Evolutionary conservation across 305 asterid genomes (phyloP).

Genomic region (Fraxinus paxiana): DNA sequence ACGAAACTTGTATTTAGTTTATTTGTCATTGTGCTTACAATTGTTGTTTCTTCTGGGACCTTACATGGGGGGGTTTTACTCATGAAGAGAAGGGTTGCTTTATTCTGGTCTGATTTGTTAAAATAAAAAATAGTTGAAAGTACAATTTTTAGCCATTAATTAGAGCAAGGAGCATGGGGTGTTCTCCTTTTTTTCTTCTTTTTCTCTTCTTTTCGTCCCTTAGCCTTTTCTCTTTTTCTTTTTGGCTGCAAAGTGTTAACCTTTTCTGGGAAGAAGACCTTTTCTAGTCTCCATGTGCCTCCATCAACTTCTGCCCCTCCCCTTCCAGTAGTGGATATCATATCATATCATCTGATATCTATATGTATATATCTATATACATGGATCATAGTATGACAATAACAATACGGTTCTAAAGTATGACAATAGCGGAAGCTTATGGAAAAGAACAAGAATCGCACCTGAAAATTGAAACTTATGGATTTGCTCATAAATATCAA

Average conservation of each 20-base stretch:
- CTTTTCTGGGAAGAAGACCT: conserved; percentile 52
- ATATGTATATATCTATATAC: too few relatives aligned
- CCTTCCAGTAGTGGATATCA: conserved; percentile 29
- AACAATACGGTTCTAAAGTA: background rate
- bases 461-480: background rate
- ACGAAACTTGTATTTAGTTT: conserved; percentile 16
- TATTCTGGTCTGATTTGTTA: conserved; percentile 9
- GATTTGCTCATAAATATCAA: background rate
- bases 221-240: conserved; percentile 32
- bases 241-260: conserved; percentile 45
- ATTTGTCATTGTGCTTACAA: conserved; percentile 14
- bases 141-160: conserved; percentile 17
- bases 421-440: background rate
- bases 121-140: conserved; percentile 21
- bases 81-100: background rate
- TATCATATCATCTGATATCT: background rate
- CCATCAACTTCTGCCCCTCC: conserved; percentile 36
- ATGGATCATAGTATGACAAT: background rate
- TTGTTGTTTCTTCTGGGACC: background rate
- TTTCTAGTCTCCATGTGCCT: conserved; percentile 55
- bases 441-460: background rate
- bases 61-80: background rate
- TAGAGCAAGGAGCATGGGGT: conserved; percentile 46
- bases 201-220: conserved; percentile 22
- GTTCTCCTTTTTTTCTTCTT: background rate